A percentile compares a stretch with the other conserved stretches of the same genome.
Conservation (phyloP, 192 early-diverging fungal species). For the Diversispora eburnea region DNA sequence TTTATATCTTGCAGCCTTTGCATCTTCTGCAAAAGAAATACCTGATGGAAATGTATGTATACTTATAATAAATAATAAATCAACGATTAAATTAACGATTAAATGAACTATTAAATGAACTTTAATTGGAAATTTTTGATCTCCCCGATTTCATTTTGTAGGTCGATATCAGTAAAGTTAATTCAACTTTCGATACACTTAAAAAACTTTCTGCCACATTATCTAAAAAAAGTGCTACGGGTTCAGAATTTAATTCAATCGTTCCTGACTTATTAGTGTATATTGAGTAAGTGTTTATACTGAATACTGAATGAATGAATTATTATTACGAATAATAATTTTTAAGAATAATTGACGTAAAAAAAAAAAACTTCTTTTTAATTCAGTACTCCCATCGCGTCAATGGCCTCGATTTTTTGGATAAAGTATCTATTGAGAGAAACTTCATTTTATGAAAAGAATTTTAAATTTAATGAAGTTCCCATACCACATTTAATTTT, state of each 20-base stretch:
- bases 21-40: constrained; percentile 44
- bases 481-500: constrained; percentile 60
- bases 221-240: constrained; percentile 37
- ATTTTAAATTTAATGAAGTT: constrained; percentile 61
- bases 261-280: constrained; percentile 39
- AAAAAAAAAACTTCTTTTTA: neutral
- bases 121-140: neutral
- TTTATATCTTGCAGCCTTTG: constrained; percentile 49
- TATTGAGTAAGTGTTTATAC: constrained; percentile 40
- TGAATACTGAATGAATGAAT: constrained; percentile 1
- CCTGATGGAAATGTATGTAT: constrained; percentile 30
- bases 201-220: constrained; percentile 38
- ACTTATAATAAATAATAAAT: neutral
- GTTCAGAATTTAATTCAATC: constrained; percentile 39
- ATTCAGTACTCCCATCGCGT: constrained; percentile 48
- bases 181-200: constrained; percentile 35
- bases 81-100: neutral
- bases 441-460: constrained; percentile 65
- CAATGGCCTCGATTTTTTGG: constrained; percentile 61
- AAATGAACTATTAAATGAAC: neutral
- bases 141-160: neutral
- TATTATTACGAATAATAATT: neutral
- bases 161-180: constrained; percentile 36
- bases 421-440: constrained; percentile 58
- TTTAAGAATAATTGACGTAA: neutral